phyloP scores from a whole-genome alignment of 169 alveolate species.

The Plasmodium adleri region DNA sequence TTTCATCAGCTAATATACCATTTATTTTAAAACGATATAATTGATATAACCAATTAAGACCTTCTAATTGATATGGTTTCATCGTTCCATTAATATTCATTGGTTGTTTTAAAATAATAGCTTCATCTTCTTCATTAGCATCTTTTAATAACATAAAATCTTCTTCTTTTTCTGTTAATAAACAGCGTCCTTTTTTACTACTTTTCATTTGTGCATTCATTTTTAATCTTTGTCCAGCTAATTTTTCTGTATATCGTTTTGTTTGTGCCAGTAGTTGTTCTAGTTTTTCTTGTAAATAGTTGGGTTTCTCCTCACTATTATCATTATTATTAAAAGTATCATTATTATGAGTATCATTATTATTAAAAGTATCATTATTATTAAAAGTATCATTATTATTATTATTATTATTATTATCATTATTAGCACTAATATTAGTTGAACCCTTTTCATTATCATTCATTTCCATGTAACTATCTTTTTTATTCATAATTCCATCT shows the following conservation, averaged over 20 bases:
- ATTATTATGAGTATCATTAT: not conserved
- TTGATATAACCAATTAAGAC: constrained; percentile 97
- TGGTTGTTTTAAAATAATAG: constrained; percentile 77
- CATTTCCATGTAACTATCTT: not conserved
- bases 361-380: not conserved
- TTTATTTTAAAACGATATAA: constrained; percentile 95
- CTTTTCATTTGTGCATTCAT: constrained; percentile 16
- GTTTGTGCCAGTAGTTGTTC: constrained; percentile 44
- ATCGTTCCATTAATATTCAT: constrained; percentile 88
- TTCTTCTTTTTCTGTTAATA: constrained; percentile 64
- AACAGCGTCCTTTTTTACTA: constrained; percentile 40
- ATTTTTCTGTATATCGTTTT: constrained; percentile 54
- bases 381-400: not conserved
- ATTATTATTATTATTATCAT: not conserved
- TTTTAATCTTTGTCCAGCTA: constrained; percentile 52
- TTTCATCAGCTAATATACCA: constrained; percentile 99
- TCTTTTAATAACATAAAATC: constrained; percentile 50
- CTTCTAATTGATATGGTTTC: constrained; percentile 97
- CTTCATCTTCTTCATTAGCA: constrained; percentile 62
- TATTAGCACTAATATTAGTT: not conserved
- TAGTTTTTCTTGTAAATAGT: constrained; percentile 46
- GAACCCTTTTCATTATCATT: not conserved
- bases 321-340: constrained; percentile 53
- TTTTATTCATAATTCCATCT: not conserved
- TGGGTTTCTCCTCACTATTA: constrained; percentile 51